Conservation (phyloP, 2,329 filamentous ascomycete genomes). For the Cladosporium sp. region DNA sequence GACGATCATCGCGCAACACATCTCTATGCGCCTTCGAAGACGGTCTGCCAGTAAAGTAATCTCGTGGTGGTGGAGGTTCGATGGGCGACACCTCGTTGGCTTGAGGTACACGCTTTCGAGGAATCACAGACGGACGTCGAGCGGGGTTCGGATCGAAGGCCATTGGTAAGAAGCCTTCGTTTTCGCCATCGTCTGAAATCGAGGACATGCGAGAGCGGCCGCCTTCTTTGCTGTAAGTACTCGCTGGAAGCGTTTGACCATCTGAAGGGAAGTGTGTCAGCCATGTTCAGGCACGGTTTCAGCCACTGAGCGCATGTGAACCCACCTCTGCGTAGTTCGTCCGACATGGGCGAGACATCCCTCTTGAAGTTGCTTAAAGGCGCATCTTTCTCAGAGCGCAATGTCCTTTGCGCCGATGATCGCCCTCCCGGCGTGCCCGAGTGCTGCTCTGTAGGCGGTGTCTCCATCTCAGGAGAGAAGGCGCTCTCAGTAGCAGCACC, state of each 20-base stretch:
- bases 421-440: conserved; percentile 66
- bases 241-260: conserved; percentile 66
- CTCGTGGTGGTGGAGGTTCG: conserved; percentile 29
- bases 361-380: conserved; percentile 24
- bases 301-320: conserved; percentile 21
- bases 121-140: conserved; percentile 17
- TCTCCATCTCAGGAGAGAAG: conserved; percentile 55
- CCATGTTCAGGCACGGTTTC: conserved; percentile 19
- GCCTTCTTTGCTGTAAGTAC: conserved; percentile 73
- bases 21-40: conserved; percentile 36
- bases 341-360: conserved; percentile 34
- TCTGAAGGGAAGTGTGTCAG: conserved; percentile 33
- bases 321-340: conserved; percentile 31
- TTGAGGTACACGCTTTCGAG: conserved; percentile 24
- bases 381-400: conserved; percentile 24
- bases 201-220: conserved; percentile 66
- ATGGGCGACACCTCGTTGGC: conserved; percentile 22
- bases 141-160: conserved; percentile 47
- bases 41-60: conserved; percentile 42
- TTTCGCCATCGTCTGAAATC: conserved; percentile 57
- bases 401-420: conserved; percentile 47
- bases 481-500: conserved; percentile 61
- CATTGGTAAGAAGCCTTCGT: conserved; percentile 50
- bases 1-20: conserved; percentile 35
- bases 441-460: conserved; percentile 57